Percentiles rank a stretch among this genome's conserved stretches.
Evolutionary conservation across 2,329 filamentous ascomycete species (phyloP).

Genomic region (Gliomastix tumulicola): DNA sequence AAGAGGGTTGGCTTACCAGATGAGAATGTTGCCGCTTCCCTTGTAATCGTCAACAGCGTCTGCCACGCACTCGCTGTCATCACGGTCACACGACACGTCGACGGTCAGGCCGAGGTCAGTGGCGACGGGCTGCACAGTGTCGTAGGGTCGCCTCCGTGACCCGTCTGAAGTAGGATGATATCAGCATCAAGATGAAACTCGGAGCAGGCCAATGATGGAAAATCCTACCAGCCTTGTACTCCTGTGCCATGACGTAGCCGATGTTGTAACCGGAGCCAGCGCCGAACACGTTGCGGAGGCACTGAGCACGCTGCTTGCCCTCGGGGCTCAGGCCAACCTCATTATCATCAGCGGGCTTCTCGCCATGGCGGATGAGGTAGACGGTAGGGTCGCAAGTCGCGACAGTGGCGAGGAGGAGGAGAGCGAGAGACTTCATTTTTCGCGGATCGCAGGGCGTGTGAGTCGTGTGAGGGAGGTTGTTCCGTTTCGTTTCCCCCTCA

Average conservation of each 20-base stretch:
- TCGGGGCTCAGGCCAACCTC: constrained; percentile 38
- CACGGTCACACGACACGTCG: constrained; percentile 48
- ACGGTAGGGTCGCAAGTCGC: constrained; percentile 35
- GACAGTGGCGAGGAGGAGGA: constrained; percentile 7
- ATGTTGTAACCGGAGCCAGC: constrained; percentile 44
- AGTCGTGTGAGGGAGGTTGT: neutral
- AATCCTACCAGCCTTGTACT: constrained; percentile 35
- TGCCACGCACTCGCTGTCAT: constrained; percentile 47
- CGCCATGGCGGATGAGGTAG: constrained; percentile 58
- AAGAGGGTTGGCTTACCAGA: constrained; percentile 29
- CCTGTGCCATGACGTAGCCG: constrained; percentile 50
- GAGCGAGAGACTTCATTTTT: neutral
- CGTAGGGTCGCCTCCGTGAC: constrained; percentile 41
- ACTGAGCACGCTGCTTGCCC: constrained; percentile 51
- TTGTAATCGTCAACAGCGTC: constrained; percentile 38
- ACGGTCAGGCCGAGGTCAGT: constrained; percentile 46
- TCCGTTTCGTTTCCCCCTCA: neutral
- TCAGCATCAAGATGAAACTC: neutral
- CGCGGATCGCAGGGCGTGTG: neutral
- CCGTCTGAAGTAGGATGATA: constrained; percentile 29
- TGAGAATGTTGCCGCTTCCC: constrained; percentile 48
- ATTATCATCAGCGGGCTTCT: constrained; percentile 45
- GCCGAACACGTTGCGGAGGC: constrained; percentile 50
- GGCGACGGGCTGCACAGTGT: constrained; percentile 51
- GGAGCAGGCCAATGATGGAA: neutral